Base-by-base conservation (phyloP, 2,329 filamentous ascomycete genomes). In the Hypoxylon sp. region DNA sequence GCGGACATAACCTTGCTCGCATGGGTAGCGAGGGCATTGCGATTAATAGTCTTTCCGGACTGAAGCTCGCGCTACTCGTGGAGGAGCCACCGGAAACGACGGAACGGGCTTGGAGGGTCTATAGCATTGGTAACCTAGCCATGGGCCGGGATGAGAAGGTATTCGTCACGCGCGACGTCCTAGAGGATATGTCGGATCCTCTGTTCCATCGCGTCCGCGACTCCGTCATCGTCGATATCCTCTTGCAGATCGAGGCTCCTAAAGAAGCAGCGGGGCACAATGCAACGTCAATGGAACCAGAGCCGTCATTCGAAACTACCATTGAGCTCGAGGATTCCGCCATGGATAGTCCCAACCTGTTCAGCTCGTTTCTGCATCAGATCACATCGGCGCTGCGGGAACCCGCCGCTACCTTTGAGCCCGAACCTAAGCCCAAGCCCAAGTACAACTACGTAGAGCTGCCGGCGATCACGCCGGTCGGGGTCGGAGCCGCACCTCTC, bases 141-240 rank as follows among this genome's bases (percentile, higher is more conserved):
- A 80, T 99, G 3, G 94, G 94, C 3, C 88, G 90, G 43, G 92
- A 98, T 70, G 94, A 98, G 74, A 90, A 88, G 63, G 86, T 97
- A 17, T 90, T 91, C 70, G 84, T 98, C 62, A 83, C 89, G 42
- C 86, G 89, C 20, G 87, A 92, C 55, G 84, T 94, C 21, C 86
- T 92, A 23, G 86, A 89, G 55, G 88, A 90, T 63, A 83, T 92
- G 29, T 84, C 86, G 18, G 94, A 97, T 73, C 90, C 92, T 11
- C 88, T 93, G 55, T 97, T 97, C 73, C 90, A 88, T 8, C 84
- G 91, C 23, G 81, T 93, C 21, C 85, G 90, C 42, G 91, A 97
- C 68, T 75, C 84, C 3, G 81, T 89, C 53, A 83, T 88, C 61
- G 79, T 96, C 47, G 91, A 96, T 66, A 74, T 97, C 35, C 81